phyloP scores from a whole-genome alignment of 2,329 filamentous ascomycete genomes.

The Ascochyta pisi region DNA sequence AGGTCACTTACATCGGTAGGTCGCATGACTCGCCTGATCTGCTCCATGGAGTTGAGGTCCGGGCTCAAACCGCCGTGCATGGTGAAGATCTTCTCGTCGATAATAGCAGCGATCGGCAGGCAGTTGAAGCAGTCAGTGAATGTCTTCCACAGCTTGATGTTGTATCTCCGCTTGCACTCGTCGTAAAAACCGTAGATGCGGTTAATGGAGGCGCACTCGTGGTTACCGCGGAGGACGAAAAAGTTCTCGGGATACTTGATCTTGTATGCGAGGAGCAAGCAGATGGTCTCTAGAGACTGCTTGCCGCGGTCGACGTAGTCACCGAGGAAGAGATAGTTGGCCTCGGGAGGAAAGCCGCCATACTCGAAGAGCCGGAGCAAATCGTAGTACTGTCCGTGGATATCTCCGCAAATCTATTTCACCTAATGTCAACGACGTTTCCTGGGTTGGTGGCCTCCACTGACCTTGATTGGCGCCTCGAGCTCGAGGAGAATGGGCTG shows the following conservation, averaged over 20 bases:
- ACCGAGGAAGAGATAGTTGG: slow-evolving; percentile 99
- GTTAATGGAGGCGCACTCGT: slow-evolving; percentile 98
- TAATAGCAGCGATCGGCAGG: slow-evolving; percentile 96
- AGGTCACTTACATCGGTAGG: slow-evolving; percentile 86
- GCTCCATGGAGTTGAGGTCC: slow-evolving; percentile 99
- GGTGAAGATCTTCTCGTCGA: slow-evolving; percentile 99
- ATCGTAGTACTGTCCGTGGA: slow-evolving; percentile 99
- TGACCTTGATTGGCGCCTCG: slow-evolving; percentile 98
- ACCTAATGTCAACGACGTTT: slow-evolving; percentile 21
- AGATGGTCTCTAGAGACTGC: slow-evolving; percentile 98
- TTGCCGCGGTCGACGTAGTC: slow-evolving; percentile 99
- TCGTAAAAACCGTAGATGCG: slow-evolving; percentile 99
- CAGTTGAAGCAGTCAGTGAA: slow-evolving; percentile 99
- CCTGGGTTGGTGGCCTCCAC: slow-evolving; percentile 31
- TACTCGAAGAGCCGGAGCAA: slow-evolving; percentile 97
- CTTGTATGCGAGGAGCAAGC: slow-evolving; percentile 95
- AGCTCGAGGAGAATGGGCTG: slow-evolving; percentile 97
- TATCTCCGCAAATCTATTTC: slow-evolving; percentile 93
- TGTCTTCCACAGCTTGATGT: slow-evolving; percentile 99
- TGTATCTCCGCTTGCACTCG: slow-evolving; percentile 98
- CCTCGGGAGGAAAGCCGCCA: slow-evolving; percentile 95
- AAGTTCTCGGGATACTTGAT: slow-evolving; percentile 99
- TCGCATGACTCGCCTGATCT: slow-evolving; percentile 98
- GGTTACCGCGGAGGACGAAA: slow-evolving; percentile 97
- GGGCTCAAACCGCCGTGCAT: slow-evolving; percentile 99